Evolutionary conservation across 2,329 filamentous ascomycete species (phyloP).

Genomic region (Shiraia sp.): DNA sequence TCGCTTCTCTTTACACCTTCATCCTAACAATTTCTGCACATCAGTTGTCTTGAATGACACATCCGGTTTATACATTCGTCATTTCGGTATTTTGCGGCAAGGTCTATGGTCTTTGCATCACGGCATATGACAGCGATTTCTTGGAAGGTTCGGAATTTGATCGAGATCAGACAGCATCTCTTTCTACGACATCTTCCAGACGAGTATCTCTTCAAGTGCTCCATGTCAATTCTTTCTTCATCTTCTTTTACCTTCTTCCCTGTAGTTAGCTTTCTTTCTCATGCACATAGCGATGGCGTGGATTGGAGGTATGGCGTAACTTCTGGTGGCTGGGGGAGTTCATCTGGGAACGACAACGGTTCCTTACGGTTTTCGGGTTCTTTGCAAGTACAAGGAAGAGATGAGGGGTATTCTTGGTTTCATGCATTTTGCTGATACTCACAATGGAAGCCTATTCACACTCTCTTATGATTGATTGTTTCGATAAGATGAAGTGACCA

Average conservation of each 20-base stretch:
- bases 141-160: constrained; percentile 26
- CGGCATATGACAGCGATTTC: constrained; percentile 24
- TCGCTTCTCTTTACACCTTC: constrained; percentile 6
- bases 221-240: not conserved
- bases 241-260: constrained; percentile 2
- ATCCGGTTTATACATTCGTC: constrained; percentile 27
- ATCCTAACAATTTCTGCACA: constrained; percentile 5
- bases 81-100: constrained; percentile 9
- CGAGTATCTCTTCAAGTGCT: not conserved
- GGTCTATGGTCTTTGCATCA: constrained; percentile 6
- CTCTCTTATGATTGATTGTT: not conserved
- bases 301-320: not conserved
- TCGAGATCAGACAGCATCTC: not conserved
- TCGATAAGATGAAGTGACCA: too few relatives aligned
- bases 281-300: constrained; percentile 9
- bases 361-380: not conserved
- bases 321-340: not conserved
- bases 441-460: not conserved
- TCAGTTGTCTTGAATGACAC: constrained; percentile 2
- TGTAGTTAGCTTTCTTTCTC: constrained; percentile 17
- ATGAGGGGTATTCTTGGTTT: not conserved
- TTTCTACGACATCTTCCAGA: not conserved
- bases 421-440: not conserved
- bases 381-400: not conserved
- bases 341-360: not conserved